phyloP scores from a whole-genome alignment of 352 stramenopile species.

The Globisporangium megalacanthum region DNA sequence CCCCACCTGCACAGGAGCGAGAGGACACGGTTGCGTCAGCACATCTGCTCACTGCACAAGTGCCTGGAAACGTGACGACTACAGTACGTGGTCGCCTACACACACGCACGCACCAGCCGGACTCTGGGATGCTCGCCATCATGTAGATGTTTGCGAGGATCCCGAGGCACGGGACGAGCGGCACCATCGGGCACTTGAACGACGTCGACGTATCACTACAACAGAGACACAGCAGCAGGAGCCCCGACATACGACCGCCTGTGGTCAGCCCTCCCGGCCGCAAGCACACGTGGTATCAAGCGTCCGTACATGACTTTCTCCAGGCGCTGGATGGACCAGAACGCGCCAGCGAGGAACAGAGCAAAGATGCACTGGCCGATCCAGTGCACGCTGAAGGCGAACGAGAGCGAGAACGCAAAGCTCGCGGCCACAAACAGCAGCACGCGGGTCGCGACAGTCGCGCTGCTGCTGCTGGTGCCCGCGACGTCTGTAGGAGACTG shows the following conservation, averaged over 20 bases:
- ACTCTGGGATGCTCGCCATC: constrained; percentile 45
- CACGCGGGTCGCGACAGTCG: constrained; percentile 32
- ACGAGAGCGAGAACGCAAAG: constrained; percentile 58
- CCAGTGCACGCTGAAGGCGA: constrained; percentile 63
- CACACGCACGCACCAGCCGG: constrained; percentile 41
- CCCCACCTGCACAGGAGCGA: constrained; percentile 37
- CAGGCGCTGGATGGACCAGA: constrained; percentile 46
- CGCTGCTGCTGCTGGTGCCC: constrained; percentile 10
- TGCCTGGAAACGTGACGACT: no score
- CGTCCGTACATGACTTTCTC: constrained; percentile 43
- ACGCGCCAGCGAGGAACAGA: constrained; percentile 31
- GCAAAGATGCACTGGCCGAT: constrained; percentile 29
- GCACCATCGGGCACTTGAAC: constrained; percentile 60
- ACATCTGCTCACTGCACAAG: no score
- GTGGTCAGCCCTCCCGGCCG: no score
- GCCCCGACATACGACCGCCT: no score
- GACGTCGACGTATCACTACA: constrained; percentile 23
- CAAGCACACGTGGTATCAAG: background rate
- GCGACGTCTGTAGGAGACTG: constrained; percentile 20
- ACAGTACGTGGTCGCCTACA: no score
- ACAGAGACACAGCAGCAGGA: background rate
- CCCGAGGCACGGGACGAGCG: constrained; percentile 46
- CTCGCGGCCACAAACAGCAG: constrained; percentile 53
- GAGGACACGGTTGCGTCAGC: background rate
- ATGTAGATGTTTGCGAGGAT: constrained; percentile 70